Conservation (phyloP, 2,329 filamentous ascomycete genomes). For the Pseudogymnoascus sp. region DNA sequence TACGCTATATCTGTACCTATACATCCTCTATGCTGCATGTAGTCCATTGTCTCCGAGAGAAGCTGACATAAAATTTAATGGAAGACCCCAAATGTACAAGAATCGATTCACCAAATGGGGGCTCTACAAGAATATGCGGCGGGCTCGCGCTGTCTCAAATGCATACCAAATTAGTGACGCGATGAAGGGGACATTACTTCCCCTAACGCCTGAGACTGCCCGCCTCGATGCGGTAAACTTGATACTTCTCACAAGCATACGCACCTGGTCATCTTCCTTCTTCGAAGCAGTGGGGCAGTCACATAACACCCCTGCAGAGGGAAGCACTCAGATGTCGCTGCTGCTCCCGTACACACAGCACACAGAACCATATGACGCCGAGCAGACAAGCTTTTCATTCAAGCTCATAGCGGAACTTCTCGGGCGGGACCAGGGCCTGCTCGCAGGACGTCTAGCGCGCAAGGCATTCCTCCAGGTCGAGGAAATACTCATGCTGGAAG, state of each 20-base stretch:
- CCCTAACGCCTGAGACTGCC: neutral
- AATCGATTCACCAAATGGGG: conserved; percentile 22
- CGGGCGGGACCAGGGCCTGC: conserved; percentile 13
- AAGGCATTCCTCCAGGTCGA: conserved; percentile 20
- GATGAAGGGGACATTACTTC: neutral
- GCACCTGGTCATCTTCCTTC: conserved; percentile 10
- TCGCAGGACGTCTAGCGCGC: conserved; percentile 18
- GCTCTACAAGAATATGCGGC: conserved; percentile 14
- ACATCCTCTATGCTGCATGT: neutral
- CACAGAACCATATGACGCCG: conserved; percentile 1
- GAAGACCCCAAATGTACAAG: conserved; percentile 22
- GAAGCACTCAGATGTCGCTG: neutral
- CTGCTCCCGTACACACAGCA: neutral
- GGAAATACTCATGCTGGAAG: conserved; percentile 15
- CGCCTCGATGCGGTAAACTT: conserved; percentile 7
- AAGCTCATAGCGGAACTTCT: conserved; percentile 15
- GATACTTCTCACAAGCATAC: conserved; percentile 10
- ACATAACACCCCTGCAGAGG: neutral
- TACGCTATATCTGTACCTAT: neutral
- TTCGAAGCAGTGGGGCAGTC: conserved; percentile 7
- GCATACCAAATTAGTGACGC: neutral
- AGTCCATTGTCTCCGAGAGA: neutral
- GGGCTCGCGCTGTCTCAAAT: neutral
- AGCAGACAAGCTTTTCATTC: conserved; percentile 16
- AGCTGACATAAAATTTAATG: neutral